A percentile compares a stretch with the other conserved stretches of the same genome.
Conservation (phyloP, 2,329 filamentous ascomycete genomes). For the Aureobasidium sp. region DNA sequence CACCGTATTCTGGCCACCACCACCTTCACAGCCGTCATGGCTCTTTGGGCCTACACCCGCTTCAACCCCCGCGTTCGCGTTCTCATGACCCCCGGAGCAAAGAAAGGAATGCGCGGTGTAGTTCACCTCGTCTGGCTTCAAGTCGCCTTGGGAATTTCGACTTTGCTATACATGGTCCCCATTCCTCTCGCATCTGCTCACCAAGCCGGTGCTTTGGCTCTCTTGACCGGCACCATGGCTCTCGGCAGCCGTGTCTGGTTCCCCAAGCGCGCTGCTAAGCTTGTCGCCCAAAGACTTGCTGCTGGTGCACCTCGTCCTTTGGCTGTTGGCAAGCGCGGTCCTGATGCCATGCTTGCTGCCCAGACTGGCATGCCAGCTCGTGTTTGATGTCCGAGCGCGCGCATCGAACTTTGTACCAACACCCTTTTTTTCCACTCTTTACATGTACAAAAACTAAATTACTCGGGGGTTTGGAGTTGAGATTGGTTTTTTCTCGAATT, state of each 20-base stretch:
- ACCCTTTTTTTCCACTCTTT: neutral
- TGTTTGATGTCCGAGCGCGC: neutral
- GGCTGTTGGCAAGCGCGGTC: constrained; percentile 17
- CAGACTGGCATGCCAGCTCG: constrained; percentile 1
- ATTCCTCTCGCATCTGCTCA: constrained; percentile 81
- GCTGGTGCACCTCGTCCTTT: constrained; percentile 16
- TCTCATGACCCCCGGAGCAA: constrained; percentile 51
- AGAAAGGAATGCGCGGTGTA: constrained; percentile 69
- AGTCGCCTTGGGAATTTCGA: constrained; percentile 79
- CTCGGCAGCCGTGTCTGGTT: constrained; percentile 72
- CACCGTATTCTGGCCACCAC: constrained; percentile 87
- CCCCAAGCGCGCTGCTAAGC: constrained; percentile 43
- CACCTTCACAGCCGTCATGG: constrained; percentile 74
- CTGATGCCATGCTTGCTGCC: constrained; percentile 19
- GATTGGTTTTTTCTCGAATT: neutral
- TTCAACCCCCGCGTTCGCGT: constrained; percentile 58
- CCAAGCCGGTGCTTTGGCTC: constrained; percentile 79
- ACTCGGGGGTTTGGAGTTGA: neutral
- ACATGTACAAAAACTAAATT: neutral
- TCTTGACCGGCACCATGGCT: constrained; percentile 75
- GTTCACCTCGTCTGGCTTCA: constrained; percentile 78
- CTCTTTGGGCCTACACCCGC: constrained; percentile 74
- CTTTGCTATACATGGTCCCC: constrained; percentile 89
- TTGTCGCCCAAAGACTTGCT: constrained; percentile 24
- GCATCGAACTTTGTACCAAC: neutral